These are phyloP conservation scores for Fusarium pseudograminearum DNA, from an alignment of 2,329 filamentous ascomycete species.

Conservation along the genomic window DNA sequence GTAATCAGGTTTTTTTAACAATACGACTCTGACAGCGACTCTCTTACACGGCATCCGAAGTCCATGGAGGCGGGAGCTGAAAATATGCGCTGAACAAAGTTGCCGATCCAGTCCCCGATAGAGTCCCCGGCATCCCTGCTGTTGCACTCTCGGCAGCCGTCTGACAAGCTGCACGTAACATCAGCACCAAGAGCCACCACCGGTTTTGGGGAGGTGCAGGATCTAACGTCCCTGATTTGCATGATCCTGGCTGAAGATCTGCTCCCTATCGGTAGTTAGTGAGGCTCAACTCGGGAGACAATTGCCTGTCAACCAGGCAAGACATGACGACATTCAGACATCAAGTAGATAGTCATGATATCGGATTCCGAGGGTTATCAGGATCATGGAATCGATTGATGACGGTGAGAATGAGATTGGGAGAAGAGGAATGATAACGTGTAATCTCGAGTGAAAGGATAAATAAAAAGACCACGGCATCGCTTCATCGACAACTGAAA, in stretches of 20 bases:
- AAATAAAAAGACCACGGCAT: conserved; percentile 20
- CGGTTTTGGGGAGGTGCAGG: background rate
- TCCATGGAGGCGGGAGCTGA: conserved; percentile 8
- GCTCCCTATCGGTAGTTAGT: conserved; percentile 3
- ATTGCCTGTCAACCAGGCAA: background rate
- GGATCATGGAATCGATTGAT: background rate
- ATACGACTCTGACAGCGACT: background rate
- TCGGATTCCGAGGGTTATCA: conserved; percentile 17
- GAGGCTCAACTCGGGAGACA: conserved; percentile 19
- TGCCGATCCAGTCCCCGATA: conserved; percentile 17
- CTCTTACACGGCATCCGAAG: conserved; percentile 16
- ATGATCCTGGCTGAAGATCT: background rate
- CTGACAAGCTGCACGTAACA: conserved; percentile 8
- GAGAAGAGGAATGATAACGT: background rate
- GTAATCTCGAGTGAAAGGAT: background rate
- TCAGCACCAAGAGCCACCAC: background rate
- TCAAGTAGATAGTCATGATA: background rate
- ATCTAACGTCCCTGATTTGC: background rate
- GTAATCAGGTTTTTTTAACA: conserved; percentile 14
- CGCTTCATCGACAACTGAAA: background rate
- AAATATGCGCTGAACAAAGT: background rate
- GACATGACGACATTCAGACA: conserved; percentile 1
- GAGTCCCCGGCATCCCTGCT: conserved; percentile 13
- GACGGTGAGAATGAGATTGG: background rate
- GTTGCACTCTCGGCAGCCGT: conserved; percentile 21